phyloP scores from a whole-genome alignment of 139 green algal genomes.

The Chlamydomonas sp. region DNA sequence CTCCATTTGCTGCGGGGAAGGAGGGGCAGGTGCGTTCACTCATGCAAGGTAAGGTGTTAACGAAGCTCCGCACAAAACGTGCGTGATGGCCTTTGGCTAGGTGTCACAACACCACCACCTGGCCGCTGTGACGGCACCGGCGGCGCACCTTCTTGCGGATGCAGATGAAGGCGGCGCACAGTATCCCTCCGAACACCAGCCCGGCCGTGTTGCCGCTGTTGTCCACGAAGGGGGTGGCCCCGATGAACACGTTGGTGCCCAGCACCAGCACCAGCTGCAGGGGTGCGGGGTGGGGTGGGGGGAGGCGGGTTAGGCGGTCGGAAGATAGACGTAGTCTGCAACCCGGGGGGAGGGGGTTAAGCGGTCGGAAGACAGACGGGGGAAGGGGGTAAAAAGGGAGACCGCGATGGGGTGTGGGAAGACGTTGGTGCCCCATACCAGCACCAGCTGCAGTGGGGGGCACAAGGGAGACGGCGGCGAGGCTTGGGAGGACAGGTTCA shows the following conservation, averaged over 20 bases:
- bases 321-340: no score
- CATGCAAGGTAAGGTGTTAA: background rate
- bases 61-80: background rate
- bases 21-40: background rate
- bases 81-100: background rate
- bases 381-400: no score
- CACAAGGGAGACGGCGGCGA: no score
- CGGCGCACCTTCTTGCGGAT: background rate
- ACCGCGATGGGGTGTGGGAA: no score
- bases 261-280: background rate
- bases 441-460: no score
- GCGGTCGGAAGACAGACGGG: no score
- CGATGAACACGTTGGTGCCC: constrained; percentile 38
- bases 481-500: no score
- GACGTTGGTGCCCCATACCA: no score
- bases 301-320: no score
- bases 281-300: no score
- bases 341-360: no score
- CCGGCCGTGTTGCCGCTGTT: constrained; percentile 42
- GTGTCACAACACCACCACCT: background rate
- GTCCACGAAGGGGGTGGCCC: constrained; percentile 46
- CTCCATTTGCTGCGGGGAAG: background rate
- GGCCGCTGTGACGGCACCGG: background rate
- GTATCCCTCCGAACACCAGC: constrained; percentile 20
- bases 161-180: constrained; percentile 1